phyloP scores from a whole-genome alignment of 2,329 filamentous ascomycete genomes.

The Diaporthe longicolla region DNA sequence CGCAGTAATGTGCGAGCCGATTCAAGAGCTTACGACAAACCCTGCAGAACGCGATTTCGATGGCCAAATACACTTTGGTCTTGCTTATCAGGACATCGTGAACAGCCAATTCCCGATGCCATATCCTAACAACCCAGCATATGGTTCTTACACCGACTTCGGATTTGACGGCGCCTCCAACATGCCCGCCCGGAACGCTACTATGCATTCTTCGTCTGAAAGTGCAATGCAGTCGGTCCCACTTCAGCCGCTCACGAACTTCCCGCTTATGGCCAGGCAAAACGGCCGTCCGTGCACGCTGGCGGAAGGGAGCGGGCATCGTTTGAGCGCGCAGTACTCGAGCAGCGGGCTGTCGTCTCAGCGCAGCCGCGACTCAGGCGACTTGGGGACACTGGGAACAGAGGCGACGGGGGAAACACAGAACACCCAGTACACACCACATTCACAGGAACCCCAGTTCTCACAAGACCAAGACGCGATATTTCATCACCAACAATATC shows the following conservation, averaged over 20 bases:
- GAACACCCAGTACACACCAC: neutral
- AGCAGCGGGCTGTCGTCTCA: slow-evolving; percentile 3
- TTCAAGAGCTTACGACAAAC: rapidly evolving
- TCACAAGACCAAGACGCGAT: neutral
- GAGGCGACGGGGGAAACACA: neutral
- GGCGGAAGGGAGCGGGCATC: neutral
- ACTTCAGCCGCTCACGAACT: neutral
- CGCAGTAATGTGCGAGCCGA: neutral
- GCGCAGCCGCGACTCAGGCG: neutral
- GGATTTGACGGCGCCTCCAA: neutral
- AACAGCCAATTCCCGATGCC: neutral
- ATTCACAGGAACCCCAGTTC: too few relatives aligned
- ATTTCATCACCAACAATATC: neutral
- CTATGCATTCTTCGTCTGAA: neutral
- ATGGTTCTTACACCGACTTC: neutral
- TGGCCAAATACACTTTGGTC: neutral
- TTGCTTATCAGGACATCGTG: neutral
- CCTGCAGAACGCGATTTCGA: neutral
- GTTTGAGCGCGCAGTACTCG: neutral
- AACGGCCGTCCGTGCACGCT: neutral
- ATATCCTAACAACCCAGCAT: neutral
- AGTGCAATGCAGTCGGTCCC: neutral
- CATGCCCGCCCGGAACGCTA: neutral
- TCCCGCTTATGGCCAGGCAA: neutral
- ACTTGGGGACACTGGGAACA: neutral